Conservation (phyloP, 345 rosid species). For the thale cress (Arabidopsis thaliana) region DNA sequence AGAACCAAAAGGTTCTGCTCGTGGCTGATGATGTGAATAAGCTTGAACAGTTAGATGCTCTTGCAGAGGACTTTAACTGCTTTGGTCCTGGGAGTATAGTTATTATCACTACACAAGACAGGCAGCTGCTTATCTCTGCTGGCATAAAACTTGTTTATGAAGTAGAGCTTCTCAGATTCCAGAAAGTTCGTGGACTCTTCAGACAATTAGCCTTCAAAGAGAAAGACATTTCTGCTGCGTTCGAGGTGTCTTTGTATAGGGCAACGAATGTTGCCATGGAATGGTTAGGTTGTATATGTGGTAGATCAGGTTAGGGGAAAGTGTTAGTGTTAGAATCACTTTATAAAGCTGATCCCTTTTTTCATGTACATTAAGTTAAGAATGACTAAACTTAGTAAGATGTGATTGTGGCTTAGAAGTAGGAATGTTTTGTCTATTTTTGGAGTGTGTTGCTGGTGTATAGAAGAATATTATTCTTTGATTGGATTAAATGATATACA, state of each 20-base stretch:
- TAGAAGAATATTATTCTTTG: constrained; percentile 9
- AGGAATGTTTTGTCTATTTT: constrained; percentile 37
- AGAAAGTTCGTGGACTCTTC: constrained; percentile 29
- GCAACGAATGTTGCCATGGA: constrained; percentile 11
- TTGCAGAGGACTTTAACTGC: constrained; percentile 30
- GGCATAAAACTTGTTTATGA: constrained; percentile 31
- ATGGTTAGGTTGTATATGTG: constrained; percentile 26
- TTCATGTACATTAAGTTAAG: constrained; percentile 26
- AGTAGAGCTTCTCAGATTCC: constrained; percentile 22
- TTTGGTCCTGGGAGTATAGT: constrained; percentile 42
- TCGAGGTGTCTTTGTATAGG: not conserved
- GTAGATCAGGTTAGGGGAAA: constrained; percentile 16
- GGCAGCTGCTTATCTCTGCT: constrained; percentile 15
- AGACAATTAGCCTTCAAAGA: constrained; percentile 28
- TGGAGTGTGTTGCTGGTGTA: constrained; percentile 29
- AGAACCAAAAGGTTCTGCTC: constrained; percentile 30
- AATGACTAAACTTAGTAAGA: constrained; percentile 32
- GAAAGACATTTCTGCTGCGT: constrained; percentile 9
- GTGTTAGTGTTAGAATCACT: constrained; percentile 24
- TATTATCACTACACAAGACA: constrained; percentile 42
- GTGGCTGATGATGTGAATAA: constrained; percentile 26
- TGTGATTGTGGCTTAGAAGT: constrained; percentile 25
- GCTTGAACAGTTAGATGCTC: constrained; percentile 32
- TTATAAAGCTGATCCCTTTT: not conserved
- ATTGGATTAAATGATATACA: not conserved